These are phyloP conservation scores for Boletus tomentosulus DNA, from an alignment of 768 basidiomycete species.

Conservation along the genomic window DNA sequence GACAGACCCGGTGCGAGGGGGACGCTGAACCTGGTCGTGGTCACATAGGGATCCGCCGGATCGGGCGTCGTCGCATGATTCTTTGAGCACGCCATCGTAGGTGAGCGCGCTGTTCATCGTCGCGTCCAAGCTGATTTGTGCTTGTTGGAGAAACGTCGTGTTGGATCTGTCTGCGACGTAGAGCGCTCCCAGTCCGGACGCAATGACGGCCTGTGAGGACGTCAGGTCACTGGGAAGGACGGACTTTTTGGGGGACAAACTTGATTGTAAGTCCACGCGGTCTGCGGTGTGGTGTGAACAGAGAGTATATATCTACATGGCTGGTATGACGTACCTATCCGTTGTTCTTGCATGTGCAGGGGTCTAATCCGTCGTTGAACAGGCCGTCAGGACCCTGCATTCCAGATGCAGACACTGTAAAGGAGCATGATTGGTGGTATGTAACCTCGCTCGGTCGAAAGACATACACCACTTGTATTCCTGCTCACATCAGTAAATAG, in stretches of 20 bases:
- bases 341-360: constrained; percentile 27
- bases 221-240: not conserved
- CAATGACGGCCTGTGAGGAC: constrained; percentile 44
- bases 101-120: constrained; percentile 40
- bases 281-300: constrained; percentile 28
- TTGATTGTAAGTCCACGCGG: constrained; percentile 60
- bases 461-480: constrained; percentile 30
- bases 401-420: constrained; percentile 25
- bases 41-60: constrained; percentile 40
- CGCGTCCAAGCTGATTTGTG: constrained; percentile 51
- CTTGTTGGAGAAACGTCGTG: constrained; percentile 39
- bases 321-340: constrained; percentile 8
- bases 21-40: constrained; percentile 37
- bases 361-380: constrained; percentile 29
- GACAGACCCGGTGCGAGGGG: not conserved
- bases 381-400: constrained; percentile 28
- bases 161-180: constrained; percentile 36
- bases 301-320: not conserved
- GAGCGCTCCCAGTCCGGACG: constrained; percentile 48
- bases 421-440: not conserved
- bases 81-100: constrained; percentile 40
- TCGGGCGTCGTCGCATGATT: constrained; percentile 48
- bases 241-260: constrained; percentile 19
- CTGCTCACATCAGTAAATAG: constrained; percentile 1
- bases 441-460: not conserved